Base-by-base conservation (phyloP, 2,329 filamentous ascomycete species). In the Neonectria coccinea region DNA sequence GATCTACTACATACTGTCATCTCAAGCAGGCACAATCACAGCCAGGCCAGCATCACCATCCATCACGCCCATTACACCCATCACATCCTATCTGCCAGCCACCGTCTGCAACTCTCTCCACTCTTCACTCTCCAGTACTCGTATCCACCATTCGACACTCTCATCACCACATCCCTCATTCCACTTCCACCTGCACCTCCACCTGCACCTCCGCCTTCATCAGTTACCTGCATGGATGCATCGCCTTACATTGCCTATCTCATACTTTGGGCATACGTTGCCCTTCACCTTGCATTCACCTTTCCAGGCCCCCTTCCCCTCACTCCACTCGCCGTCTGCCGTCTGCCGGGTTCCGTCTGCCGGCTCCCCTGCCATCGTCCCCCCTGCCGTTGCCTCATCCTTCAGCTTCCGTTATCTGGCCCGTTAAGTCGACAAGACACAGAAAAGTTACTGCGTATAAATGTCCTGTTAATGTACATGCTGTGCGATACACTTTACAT, bases 401-500 rank as follows among this genome's bases (percentile, higher is more conserved):
- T 51, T 29, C 45, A 25, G 14, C 48, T 20, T 51, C n/a, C 39
- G 36, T 52, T 56, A 52, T 56, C 47, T 53, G 45, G 53, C 27
- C 53, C 45, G 50, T 60, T 55, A 33, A 62, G 22, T 50, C 27
- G 47, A 31, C 48, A 51, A 51, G 29, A 33, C 31, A 51, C 27
- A 18, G 11, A 42, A 25, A 25, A 25, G 25, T n/a, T 33, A 10
- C 33, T 33, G 10, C 31, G 10, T 33, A 12, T 12, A 20, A 9
- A 11, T 42, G 39, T 11, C 20, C 39, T 42, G 16, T 42, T 10
- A 10, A 11, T 18, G 39, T 42, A 31, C 48, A 51, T 33, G 10
- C 47, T 31, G 18, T 47, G 5, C 48, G 57, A 59, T 54, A 39
- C 41, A 54, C 54, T 62, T 57, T 56, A 25, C 47, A 31, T 57